Evolutionary conservation across 805 yeast species (phyloP).

Genomic region (Candida chilensis): DNA sequence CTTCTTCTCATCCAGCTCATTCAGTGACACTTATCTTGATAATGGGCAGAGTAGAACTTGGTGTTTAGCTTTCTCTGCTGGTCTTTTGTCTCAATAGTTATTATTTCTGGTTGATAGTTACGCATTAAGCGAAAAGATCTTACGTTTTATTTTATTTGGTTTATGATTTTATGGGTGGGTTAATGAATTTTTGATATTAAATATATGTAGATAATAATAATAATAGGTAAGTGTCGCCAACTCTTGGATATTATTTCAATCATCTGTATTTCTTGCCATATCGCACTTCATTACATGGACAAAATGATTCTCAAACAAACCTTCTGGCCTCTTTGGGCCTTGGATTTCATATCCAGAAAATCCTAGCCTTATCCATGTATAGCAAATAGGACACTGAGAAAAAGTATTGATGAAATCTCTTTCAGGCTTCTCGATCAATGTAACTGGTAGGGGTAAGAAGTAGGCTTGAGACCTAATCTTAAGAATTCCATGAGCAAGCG

Average conservation of each 20-base stretch:
- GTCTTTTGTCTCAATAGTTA: conserved; percentile 12
- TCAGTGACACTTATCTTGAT: conserved; percentile 34
- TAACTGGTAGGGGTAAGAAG: background rate
- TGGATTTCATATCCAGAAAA: background rate
- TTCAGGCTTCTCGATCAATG: background rate
- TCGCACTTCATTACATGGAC: background rate
- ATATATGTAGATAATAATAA: background rate
- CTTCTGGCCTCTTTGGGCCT: background rate
- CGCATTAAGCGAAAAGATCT: background rate
- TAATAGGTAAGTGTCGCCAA: background rate
- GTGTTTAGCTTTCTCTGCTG: conserved; percentile 53
- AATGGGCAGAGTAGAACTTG: conserved; percentile 58
- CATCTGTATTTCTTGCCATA: background rate
- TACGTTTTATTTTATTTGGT: background rate
- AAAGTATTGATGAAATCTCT: background rate
- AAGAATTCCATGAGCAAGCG: conserved; percentile 1
- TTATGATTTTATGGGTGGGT: background rate
- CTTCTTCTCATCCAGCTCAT: conserved; percentile 25
- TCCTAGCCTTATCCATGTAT: conserved; percentile 1
- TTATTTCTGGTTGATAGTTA: background rate
- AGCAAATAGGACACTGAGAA: background rate
- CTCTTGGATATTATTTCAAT: background rate
- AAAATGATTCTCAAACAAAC: conserved; percentile 1
- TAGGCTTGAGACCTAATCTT: background rate
- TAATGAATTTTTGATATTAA: background rate